Evolutionary conservation across 2,329 filamentous ascomycete species (phyloP).

Genomic region (Parastagonospora nodorum): DNA sequence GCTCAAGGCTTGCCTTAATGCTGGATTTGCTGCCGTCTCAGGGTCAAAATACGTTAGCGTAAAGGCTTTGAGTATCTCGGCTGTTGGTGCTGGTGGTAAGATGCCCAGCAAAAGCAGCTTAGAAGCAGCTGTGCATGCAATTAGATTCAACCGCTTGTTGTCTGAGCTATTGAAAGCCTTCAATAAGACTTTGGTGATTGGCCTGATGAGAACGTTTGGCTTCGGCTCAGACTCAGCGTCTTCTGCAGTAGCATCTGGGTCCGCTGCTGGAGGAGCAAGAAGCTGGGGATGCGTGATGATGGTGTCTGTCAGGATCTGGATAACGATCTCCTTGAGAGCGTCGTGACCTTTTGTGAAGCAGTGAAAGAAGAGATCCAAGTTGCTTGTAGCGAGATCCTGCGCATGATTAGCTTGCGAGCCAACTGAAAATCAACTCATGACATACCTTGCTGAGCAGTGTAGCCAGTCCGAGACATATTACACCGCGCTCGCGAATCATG

Average conservation of each 20-base stretch:
- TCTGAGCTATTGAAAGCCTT: slow-evolving; percentile 70
- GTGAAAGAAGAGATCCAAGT: slow-evolving; percentile 90
- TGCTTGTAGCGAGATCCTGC: slow-evolving; percentile 84
- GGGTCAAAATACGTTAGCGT: slow-evolving; percentile 90
- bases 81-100: slow-evolving; percentile 54
- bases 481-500: slow-evolving; percentile 85
- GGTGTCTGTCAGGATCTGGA: slow-evolving; percentile 93
- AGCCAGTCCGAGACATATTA: slow-evolving; percentile 88
- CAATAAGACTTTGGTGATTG: slow-evolving; percentile 82
- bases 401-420: slow-evolving; percentile 3
- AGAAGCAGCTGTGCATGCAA: slow-evolving; percentile 78
- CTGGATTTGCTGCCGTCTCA: slow-evolving; percentile 76
- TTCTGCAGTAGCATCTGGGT: slow-evolving; percentile 47
- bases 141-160: slow-evolving; percentile 75
- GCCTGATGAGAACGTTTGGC: slow-evolving; percentile 55
- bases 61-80: slow-evolving; percentile 79
- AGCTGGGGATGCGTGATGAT: slow-evolving; percentile 85
- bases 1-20: slow-evolving; percentile 81
- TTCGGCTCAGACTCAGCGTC: slow-evolving; percentile 36
- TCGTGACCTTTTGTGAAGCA: slow-evolving; percentile 95
- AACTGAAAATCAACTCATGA: not conserved
- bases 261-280: slow-evolving; percentile 62
- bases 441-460: slow-evolving; percentile 81
- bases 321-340: slow-evolving; percentile 82
- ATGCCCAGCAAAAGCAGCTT: slow-evolving; percentile 87